phyloP scores from a whole-genome alignment of 1,139 yeast species.

The Wickerhamiella infanticola region DNA sequence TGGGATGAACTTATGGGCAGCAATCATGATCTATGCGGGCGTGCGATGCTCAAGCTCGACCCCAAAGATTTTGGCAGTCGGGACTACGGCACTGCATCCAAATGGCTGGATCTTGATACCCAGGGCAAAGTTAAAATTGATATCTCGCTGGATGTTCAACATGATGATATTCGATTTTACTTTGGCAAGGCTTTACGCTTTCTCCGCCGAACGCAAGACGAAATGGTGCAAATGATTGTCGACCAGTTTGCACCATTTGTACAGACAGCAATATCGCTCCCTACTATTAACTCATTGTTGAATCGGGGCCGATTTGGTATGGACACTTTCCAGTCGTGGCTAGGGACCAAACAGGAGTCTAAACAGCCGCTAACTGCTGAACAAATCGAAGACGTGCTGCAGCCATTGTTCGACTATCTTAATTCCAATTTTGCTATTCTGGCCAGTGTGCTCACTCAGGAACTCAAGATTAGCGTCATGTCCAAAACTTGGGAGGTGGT shows the following conservation, averaged over 20 bases:
- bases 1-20: slow-evolving; percentile 53
- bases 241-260: slow-evolving; percentile 34
- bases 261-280: slow-evolving; percentile 29
- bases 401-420: slow-evolving; percentile 60
- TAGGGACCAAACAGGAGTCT: slow-evolving; percentile 10
- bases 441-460: slow-evolving; percentile 46
- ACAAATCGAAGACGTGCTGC: slow-evolving; percentile 50
- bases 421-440: slow-evolving; percentile 53
- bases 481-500: slow-evolving; percentile 62
- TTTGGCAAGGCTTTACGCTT: slow-evolving; percentile 65
- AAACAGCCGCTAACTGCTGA: slow-evolving; percentile 26
- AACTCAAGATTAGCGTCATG: slow-evolving; percentile 52
- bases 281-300: slow-evolving; percentile 19
- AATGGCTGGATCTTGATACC: slow-evolving; percentile 40
- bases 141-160: slow-evolving; percentile 63
- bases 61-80: slow-evolving; percentile 38
- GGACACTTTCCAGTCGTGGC: slow-evolving; percentile 11
- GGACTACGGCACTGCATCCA: slow-evolving; percentile 13
- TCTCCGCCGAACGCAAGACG: slow-evolving; percentile 44
- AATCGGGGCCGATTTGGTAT: slow-evolving; percentile 25
- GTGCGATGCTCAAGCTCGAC: slow-evolving; percentile 47
- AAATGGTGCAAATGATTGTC: slow-evolving; percentile 50
- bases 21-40: slow-evolving; percentile 55
- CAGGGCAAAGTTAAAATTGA: slow-evolving; percentile 29
- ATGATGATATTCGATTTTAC: slow-evolving; percentile 60